Evolutionary conservation across 805 yeast genomes (phyloP).

Genomic region (Candida xiaguanensis): DNA sequence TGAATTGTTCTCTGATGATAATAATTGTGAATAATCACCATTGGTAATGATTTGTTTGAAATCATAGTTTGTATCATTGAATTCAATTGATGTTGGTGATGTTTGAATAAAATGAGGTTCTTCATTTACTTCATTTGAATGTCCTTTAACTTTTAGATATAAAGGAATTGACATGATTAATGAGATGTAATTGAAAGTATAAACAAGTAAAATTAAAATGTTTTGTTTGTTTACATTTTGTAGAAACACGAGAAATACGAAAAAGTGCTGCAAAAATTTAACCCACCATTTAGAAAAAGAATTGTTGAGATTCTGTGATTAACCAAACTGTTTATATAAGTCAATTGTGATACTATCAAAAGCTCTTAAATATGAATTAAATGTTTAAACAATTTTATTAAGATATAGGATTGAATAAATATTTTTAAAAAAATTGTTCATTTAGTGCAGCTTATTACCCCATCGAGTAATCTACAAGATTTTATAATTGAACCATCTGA

Average conservation of each 20-base stretch:
- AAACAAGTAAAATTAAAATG: neutral
- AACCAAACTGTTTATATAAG: neutral
- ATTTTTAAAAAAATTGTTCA: too few species aligned
- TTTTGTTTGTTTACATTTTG: conserved; percentile 3
- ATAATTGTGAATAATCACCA: conserved; percentile 6
- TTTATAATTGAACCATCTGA: neutral
- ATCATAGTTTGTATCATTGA: conserved; percentile 18
- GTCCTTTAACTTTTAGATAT: conserved; percentile 21
- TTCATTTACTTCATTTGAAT: neutral
- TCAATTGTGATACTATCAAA: too few species aligned
- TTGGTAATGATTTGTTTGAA: conserved; percentile 16
- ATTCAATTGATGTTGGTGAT: conserved; percentile 14
- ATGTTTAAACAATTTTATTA: too few species aligned
- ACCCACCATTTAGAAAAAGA: too few species aligned
- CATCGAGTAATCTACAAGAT: neutral
- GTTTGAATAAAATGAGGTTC: conserved; percentile 11
- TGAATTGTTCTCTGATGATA: conserved; percentile 6
- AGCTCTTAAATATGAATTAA: too few species aligned
- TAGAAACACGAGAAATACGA: conserved; percentile 2
- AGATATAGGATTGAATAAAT: too few species aligned
- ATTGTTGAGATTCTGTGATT: too few species aligned
- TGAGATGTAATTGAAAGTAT: neutral
- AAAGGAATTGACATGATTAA: conserved; percentile 17
- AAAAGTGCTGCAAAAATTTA: too few species aligned
- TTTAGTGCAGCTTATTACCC: neutral